A percentile compares a stretch with the other conserved stretches of the same genome.
Conservation (phyloP, 305 asterid genomes). For the Nicotiana rustica region DNA sequence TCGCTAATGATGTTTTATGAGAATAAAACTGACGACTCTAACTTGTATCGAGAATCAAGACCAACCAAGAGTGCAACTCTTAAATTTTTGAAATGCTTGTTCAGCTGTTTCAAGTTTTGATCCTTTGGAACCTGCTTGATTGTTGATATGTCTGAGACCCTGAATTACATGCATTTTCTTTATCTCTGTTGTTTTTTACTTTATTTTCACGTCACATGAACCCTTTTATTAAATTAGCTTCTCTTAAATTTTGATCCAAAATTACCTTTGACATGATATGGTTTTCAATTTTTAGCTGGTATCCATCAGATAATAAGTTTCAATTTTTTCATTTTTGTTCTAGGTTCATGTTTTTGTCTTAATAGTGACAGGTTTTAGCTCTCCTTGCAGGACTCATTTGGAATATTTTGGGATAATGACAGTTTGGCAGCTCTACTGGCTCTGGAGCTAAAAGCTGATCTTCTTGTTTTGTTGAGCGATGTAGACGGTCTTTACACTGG, state of each 20-base stretch:
- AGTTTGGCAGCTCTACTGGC: slow-evolving; percentile 96
- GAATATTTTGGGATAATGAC: slow-evolving; percentile 99
- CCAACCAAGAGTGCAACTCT: slow-evolving; percentile 8
- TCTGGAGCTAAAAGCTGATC: slow-evolving; percentile 95
- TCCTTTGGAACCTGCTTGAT: slow-evolving; percentile 29
- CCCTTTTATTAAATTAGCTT: slow-evolving; percentile 26
- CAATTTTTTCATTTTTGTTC: not conserved
- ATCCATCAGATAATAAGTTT: not conserved
- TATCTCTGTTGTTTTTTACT: slow-evolving; percentile 10
- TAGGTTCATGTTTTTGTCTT: slow-evolving; percentile 31
- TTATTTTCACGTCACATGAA: not conserved
- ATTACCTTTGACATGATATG: not conserved
- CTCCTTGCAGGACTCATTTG: slow-evolving; percentile 81
- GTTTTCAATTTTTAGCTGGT: slow-evolving; percentile 19
- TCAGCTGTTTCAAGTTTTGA: slow-evolving; percentile 25
- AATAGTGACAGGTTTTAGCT: slow-evolving; percentile 34
- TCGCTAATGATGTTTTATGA: not conserved
- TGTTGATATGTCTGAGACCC: slow-evolving; percentile 33
- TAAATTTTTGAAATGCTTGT: slow-evolving; percentile 30
- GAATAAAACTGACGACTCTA: slow-evolving; percentile 11
- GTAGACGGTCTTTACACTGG: slow-evolving; percentile 99
- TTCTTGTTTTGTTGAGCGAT: slow-evolving; percentile 93
- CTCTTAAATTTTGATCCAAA: not conserved
- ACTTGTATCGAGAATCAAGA: not conserved
- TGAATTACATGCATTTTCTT: slow-evolving; percentile 14